Percentiles rank a stretch among this genome's conserved stretches.
Evolutionary conservation across 225 moss, liverwort and hornwort species (phyloP).

Genomic region (Climacium dendroides): DNA sequence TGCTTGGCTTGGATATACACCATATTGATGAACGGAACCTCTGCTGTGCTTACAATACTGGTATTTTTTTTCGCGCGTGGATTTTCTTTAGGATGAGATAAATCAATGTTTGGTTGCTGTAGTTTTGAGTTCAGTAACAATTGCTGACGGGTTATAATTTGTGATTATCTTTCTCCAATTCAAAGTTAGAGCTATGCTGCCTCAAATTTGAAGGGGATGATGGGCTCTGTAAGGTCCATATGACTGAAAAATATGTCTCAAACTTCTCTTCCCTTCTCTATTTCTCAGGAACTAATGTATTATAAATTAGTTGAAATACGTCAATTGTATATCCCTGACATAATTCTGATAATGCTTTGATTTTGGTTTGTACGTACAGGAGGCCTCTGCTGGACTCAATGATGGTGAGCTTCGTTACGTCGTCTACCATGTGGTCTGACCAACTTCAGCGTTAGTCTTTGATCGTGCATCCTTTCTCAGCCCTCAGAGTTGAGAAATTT

Average conservation of each 20-base stretch:
- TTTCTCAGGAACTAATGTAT: neutral
- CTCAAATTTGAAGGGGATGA: neutral
- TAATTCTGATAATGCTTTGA: neutral
- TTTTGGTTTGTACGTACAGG: constrained; percentile 15
- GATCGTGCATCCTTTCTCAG: neutral
- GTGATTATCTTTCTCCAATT: neutral
- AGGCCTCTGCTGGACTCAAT: constrained; percentile 34
- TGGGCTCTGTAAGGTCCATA: neutral
- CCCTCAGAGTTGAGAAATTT: neutral
- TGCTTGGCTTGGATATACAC: constrained; percentile 79
- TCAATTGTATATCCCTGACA: neutral
- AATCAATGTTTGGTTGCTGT: neutral
- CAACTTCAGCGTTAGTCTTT: neutral
- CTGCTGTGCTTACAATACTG: constrained; percentile 66
- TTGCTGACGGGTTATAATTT: neutral
- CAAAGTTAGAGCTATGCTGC: neutral
- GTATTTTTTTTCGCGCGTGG: constrained; percentile 8
- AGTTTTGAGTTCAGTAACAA: neutral
- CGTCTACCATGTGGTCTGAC: neutral
- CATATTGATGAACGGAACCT: constrained; percentile 79
- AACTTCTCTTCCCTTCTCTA: neutral
- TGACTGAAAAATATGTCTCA: neutral
- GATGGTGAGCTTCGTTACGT: constrained; percentile 1
- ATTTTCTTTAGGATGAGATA: neutral
- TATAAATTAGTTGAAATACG: neutral